Base-by-base conservation (phyloP, 805 yeast genomes). In the Candida wancherniae region DNA sequence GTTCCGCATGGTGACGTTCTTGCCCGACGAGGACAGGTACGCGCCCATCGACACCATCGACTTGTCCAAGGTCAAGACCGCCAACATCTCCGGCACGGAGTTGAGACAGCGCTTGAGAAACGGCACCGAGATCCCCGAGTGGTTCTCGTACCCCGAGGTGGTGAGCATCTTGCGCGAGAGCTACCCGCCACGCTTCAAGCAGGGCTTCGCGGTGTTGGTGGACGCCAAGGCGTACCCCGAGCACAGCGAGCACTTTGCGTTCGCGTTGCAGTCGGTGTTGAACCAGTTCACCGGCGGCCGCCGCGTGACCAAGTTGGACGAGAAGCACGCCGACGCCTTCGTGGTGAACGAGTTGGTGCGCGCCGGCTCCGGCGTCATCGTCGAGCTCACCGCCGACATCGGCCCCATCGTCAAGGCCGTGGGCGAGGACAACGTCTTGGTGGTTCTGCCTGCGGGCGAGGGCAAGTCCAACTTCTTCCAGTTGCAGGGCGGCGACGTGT, bases 81-180 rank as follows among this genome's bases (percentile, higher is more conserved):
- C 90, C 37, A 88, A 87, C 61, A 84, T 84, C 44, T 85, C 95
- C 10, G 97, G 97, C 51, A 88, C 97, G 19, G 96, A 88, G 64
- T 75, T 90, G 52, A 80, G 97, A 65, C 79, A 80, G 59, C 77
- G 90, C 45, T 75, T 88, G 55, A 80, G 78, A 66, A 82, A 80
- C 39, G 97, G 97, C 37, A 71, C 81, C 24, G 80, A 80, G 40
- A 90, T 88, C 47, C 97, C 97, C 42, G 92, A 77, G 55, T 88
- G 97, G 97, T 88, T 90, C 63, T 85, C 96, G 4, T 88, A 88
- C 63, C 95, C 96, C 3, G 97, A 88, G 61, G 96, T 90, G 31
- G 97, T 90, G 38, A 73, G 75, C 57, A 87, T 90, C 38, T 72
- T 88, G 50, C 80, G 97, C 57, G 90, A 85, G 50, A 76, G 88